Evolutionary conservation across 2,329 filamentous ascomycete genomes (phyloP).

Genomic region (Dothideomycetes sp.): DNA sequence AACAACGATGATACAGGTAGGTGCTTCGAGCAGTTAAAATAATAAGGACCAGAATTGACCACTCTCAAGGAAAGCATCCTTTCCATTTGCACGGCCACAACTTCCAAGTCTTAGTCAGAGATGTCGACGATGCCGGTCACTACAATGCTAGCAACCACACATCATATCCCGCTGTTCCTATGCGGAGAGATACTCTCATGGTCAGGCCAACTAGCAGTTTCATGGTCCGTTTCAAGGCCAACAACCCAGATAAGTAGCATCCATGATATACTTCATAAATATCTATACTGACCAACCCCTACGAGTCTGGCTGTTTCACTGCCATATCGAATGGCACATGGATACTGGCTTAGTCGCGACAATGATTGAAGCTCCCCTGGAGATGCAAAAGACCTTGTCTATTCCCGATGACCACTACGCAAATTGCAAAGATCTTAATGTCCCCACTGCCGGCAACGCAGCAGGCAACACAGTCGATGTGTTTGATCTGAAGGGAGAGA

Average conservation of each 20-base stretch:
- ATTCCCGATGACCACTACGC: conserved; percentile 54
- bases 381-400: conserved; percentile 47
- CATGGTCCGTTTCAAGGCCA: conserved; percentile 43
- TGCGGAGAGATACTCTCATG: conserved; percentile 43
- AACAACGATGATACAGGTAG: conserved; percentile 65
- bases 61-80: conserved; percentile 48
- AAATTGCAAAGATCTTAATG: conserved; percentile 42
- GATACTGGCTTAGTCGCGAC: conserved; percentile 40
- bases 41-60: no score
- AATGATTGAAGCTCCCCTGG: conserved; percentile 39
- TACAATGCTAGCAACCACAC: conserved; percentile 21
- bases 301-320: conserved; percentile 39
- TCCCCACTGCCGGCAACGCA: conserved; percentile 56
- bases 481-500: conserved; percentile 53
- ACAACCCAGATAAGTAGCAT: no score
- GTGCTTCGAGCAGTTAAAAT: no score
- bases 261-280: no score
- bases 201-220: conserved; percentile 44
- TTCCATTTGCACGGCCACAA: conserved; percentile 68
- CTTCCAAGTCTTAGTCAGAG: conserved; percentile 49
- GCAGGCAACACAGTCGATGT: conserved; percentile 57
- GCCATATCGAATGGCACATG: conserved; percentile 44
- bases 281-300: no score
- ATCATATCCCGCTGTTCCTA: conserved; percentile 28
- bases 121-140: conserved; percentile 8